Evolutionary conservation across 495 filamentous ascomycete genomes (phyloP).

Genomic region (Penicillium flavigenum): DNA sequence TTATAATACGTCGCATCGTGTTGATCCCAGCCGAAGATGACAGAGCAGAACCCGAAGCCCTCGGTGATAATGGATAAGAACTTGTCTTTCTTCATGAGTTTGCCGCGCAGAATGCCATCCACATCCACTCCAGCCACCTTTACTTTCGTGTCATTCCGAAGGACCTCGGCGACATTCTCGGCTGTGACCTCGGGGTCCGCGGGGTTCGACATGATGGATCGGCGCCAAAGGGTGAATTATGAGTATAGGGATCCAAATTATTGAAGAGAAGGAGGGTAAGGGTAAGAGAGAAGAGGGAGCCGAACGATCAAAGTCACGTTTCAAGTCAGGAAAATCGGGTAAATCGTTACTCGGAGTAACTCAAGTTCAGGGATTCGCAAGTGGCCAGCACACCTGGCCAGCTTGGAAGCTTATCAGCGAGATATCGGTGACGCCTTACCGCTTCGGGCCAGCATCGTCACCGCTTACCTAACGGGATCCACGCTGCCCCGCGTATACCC

Average conservation of each 20-base stretch:
- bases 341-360: background rate
- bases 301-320: background rate
- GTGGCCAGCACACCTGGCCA: conserved; percentile 1
- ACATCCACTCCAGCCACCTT: conserved; percentile 92
- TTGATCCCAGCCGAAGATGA: conserved; percentile 98
- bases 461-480: conserved; percentile 18
- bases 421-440: conserved; percentile 11
- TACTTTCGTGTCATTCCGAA: conserved; percentile 75
- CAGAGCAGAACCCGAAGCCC: conserved; percentile 96
- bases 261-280: background rate
- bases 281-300: background rate
- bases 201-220: conserved; percentile 19
- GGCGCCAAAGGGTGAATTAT: background rate
- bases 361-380: background rate
- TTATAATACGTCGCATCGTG: conserved; percentile 85
- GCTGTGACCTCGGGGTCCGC: conserved; percentile 47
- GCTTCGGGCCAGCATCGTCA: conserved; percentile 6
- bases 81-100: conserved; percentile 94
- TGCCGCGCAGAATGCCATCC: conserved; percentile 87
- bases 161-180: conserved; percentile 59
- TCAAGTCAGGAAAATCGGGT: background rate
- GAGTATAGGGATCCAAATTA: background rate
- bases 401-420: conserved; percentile 16
- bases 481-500: conserved; percentile 27
- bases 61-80: conserved; percentile 79